Conservation (phyloP, 805 yeast genomes). For the Lipomyces mesembrius region DNA sequence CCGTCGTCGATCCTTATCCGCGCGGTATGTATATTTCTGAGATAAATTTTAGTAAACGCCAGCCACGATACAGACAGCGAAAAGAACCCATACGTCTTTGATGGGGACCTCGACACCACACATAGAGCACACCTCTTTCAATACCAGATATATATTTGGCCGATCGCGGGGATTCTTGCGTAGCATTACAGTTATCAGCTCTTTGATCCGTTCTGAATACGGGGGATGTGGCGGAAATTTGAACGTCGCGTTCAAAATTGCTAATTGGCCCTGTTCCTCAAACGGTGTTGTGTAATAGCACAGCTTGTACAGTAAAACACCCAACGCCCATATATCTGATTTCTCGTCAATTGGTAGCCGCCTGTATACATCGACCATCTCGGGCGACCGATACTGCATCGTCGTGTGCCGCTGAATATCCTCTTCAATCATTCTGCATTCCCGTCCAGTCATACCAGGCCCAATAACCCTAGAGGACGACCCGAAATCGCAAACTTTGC, state of each 20-base stretch:
- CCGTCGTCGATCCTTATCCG: slow-evolving; percentile 9
- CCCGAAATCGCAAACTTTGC: slow-evolving; percentile 92
- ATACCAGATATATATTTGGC: slow-evolving; percentile 85
- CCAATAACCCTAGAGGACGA: slow-evolving; percentile 66
- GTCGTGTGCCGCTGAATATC: slow-evolving; percentile 91
- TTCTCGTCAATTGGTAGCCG: slow-evolving; percentile 88
- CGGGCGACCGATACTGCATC: slow-evolving; percentile 94
- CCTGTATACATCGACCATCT: slow-evolving; percentile 87
- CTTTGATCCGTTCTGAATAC: slow-evolving; percentile 72
- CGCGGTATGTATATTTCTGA: slow-evolving; percentile 15
- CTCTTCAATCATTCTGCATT: slow-evolving; percentile 74
- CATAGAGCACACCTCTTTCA: slow-evolving; percentile 65
- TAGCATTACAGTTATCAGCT: slow-evolving; percentile 75
- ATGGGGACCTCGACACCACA: slow-evolving; percentile 60
- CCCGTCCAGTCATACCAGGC: slow-evolving; percentile 76
- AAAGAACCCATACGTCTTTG: slow-evolving; percentile 20
- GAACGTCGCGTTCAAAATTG: slow-evolving; percentile 82
- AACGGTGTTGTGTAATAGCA: slow-evolving; percentile 95
- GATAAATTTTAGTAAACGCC: neutral
- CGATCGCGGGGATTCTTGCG: slow-evolving; percentile 81
- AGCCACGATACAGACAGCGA: neutral
- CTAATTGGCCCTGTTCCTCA: slow-evolving; percentile 80
- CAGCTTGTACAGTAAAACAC: slow-evolving; percentile 85
- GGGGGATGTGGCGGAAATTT: slow-evolving; percentile 72
- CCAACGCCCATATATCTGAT: slow-evolving; percentile 96